Base-by-base conservation (phyloP, 495 filamentous ascomycete species). In the Penicillium waksmanii region DNA sequence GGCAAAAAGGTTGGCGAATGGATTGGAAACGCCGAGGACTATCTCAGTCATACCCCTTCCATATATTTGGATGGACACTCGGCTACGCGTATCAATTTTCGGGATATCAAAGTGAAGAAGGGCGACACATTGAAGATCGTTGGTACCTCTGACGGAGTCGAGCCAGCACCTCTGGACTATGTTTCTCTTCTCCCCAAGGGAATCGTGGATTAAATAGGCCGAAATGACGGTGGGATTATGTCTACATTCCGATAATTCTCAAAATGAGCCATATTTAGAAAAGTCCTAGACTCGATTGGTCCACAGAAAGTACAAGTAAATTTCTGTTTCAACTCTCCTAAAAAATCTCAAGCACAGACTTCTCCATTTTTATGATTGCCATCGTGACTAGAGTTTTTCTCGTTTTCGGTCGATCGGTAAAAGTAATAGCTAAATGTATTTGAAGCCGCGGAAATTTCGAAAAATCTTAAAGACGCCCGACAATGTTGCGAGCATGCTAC, bases 101-200 rank as follows among this genome's bases (percentile, higher is more conserved):
- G 64, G 9, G 67, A 68, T 0, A 72, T 90, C 0, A 60, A 74
- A 46, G 70, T 89, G 13, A 65, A 65, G 21, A 78, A 79, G 65
- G 85, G 86, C 1, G 82, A 85, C 70, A 66, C 72, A 52, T 58
- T 89, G 61, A 87, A 81, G 66, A 82, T 90, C 67, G 77, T 85
- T 11, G 84, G 86, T 0, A 70, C 47, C 42, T 80, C 86, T 9
- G 74, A 89, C 71, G 86, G 86, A 0, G 69, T 73, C 38, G 87
- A 90, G 74, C 74, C 73, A 21, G 87, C 87, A 43, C 84, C 86
- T 43, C 47, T 91, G 65, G 88, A 91, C 71, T 91, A 90, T 73
- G 71, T 91, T 48, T 75, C 80, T 18, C 63, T 91, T 43, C 64
- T 90, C 47, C 87, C 87, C 0, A 57, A 71, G 13, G 86, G 85